phyloP scores from a whole-genome alignment of 2,329 filamentous ascomycete species.

The Cladosporium sp. region DNA sequence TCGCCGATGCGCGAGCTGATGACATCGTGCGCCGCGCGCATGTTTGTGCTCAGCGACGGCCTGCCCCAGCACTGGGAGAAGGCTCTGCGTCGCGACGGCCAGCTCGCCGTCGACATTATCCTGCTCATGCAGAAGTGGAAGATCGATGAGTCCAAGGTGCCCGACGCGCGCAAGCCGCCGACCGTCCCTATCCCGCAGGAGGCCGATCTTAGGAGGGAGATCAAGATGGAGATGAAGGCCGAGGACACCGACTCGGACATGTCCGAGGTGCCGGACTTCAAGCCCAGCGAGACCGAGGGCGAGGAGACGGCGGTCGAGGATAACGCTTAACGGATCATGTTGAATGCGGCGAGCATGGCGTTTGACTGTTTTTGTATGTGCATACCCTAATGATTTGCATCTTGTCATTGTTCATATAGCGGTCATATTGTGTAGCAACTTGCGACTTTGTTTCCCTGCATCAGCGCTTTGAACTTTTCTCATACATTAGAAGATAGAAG shows the following conservation, averaged over 20 bases:
- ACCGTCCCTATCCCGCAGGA: constrained; percentile 34
- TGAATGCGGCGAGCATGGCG: background rate
- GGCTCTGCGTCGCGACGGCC: constrained; percentile 49
- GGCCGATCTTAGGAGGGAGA: constrained; percentile 28
- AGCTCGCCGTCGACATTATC: constrained; percentile 51
- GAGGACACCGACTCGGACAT: constrained; percentile 20
- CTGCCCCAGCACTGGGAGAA: constrained; percentile 51
- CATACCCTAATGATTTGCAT: background rate
- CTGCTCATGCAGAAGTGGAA: constrained; percentile 49
- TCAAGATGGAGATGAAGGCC: constrained; percentile 26
- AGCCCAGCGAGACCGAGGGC: constrained; percentile 14
- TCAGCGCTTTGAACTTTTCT: too few relatives aligned
- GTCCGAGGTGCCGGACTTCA: constrained; percentile 21
- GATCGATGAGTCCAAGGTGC: constrained; percentile 43
- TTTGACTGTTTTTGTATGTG: background rate
- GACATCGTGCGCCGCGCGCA: constrained; percentile 45
- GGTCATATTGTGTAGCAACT: too few relatives aligned
- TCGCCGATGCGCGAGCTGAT: constrained; percentile 29
- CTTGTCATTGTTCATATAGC: too few relatives aligned
- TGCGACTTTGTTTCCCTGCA: too few relatives aligned
- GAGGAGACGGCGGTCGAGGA: constrained; percentile 14
- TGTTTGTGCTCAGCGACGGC: constrained; percentile 44
- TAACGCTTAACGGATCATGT: background rate
- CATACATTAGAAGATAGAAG: too few relatives aligned
- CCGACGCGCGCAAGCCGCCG: constrained; percentile 43